Evolutionary conservation across 2,329 filamentous ascomycete genomes (phyloP).

Genomic region (Ceratocystis diversiconidia): DNA sequence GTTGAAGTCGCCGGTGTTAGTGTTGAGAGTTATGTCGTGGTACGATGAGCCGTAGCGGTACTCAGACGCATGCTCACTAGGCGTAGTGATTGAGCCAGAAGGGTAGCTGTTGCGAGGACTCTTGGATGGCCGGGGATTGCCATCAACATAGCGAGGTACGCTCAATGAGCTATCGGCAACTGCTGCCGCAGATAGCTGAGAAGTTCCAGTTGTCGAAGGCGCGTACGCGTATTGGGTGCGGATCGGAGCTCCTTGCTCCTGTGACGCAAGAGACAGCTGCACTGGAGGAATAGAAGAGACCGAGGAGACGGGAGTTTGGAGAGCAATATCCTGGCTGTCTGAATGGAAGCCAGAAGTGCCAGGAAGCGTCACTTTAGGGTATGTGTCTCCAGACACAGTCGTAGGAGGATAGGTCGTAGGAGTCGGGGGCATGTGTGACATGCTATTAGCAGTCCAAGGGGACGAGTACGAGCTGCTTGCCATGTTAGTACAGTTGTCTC

Average conservation of each 20-base stretch:
- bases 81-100: conserved; percentile 35
- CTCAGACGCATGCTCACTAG: conserved; percentile 37
- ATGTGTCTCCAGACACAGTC: conserved; percentile 36
- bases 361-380: conserved; percentile 39
- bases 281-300: conserved; percentile 29
- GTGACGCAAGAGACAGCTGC: conserved; percentile 32
- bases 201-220: conserved; percentile 35
- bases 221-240: conserved; percentile 43
- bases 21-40: conserved; percentile 24
- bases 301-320: conserved; percentile 28
- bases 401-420: conserved; percentile 37
- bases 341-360: conserved; percentile 34
- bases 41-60: conserved; percentile 42
- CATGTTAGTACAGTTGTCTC: conserved; percentile 20
- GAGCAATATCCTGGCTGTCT: conserved; percentile 40
- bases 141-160: conserved; percentile 44
- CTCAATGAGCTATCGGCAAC: conserved; percentile 34
- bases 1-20: conserved; percentile 20
- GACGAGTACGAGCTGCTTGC: conserved; percentile 39
- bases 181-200: conserved; percentile 34
- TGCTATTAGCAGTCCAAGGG: conserved; percentile 35
- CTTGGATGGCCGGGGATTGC: conserved; percentile 40
- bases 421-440: conserved; percentile 36
- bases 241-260: conserved; percentile 35
- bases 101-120: conserved; percentile 43